A percentile compares a stretch with the other conserved stretches of the same genome.
Conservation (phyloP, 192 early-diverging fungal species). For the Backusella circina region DNA sequence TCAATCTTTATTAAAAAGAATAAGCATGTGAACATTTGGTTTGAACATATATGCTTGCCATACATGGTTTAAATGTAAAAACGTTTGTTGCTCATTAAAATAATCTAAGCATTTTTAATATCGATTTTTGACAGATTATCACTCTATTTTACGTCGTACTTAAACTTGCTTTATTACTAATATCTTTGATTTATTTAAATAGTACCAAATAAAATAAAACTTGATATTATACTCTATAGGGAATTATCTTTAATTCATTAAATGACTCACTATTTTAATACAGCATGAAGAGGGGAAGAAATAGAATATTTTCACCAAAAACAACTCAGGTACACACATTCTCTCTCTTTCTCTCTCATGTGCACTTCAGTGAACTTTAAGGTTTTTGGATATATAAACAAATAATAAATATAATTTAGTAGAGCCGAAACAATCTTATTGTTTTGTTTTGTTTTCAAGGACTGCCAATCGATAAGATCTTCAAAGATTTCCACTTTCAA, state of each 20-base stretch:
- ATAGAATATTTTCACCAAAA: not conserved
- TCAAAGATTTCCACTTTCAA: not conserved
- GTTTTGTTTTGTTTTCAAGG: not conserved
- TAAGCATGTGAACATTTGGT: not conserved
- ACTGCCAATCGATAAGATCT: not conserved
- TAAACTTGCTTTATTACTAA: not conserved
- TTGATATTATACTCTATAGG: not conserved
- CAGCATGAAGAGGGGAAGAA: not conserved
- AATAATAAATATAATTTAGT: not conserved
- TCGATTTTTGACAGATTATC: not conserved
- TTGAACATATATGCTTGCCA: not conserved
- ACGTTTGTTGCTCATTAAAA: not conserved
- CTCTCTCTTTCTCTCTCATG: too few relatives aligned
- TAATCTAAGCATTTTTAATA: not conserved
- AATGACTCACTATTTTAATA: not conserved
- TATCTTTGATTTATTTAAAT: not conserved
- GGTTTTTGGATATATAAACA: not conserved
- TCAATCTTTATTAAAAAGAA: not conserved
- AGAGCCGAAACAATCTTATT: not conserved
- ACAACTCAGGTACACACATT: not conserved
- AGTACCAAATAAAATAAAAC: not conserved
- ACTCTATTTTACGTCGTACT: not conserved
- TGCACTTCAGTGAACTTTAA: not conserved
- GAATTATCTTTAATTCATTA: not conserved
- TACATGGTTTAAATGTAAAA: not conserved